Conservation (phyloP, 768 basidiomycete genomes). For the Lyophyllum shimeji region DNA sequence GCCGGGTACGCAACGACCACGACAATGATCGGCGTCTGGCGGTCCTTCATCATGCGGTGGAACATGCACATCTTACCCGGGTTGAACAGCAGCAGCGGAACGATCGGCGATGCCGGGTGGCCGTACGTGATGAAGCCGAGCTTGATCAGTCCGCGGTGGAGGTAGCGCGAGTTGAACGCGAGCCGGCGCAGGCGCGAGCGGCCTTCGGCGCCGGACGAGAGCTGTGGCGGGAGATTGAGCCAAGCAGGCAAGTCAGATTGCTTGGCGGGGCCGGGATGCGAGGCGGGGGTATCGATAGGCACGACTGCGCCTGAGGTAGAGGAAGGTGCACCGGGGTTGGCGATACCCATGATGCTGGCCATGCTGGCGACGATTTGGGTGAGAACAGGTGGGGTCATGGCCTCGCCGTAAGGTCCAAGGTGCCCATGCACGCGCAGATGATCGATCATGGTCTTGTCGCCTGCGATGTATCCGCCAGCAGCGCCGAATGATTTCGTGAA, state of each 20-base stretch:
- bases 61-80: constrained; percentile 94
- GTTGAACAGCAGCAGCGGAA: constrained; percentile 89
- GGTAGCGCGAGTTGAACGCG: constrained; percentile 94
- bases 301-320: constrained; percentile 23
- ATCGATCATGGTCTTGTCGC: constrained; percentile 77
- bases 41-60: constrained; percentile 82
- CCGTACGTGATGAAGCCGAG: constrained; percentile 98
- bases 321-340: constrained; percentile 31
- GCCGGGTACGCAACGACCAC: constrained; percentile 93
- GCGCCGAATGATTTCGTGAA: constrained; percentile 96
- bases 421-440: constrained; percentile 80
- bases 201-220: constrained; percentile 86
- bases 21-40: constrained; percentile 78
- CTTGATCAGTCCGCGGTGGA: constrained; percentile 80
- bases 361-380: constrained; percentile 91
- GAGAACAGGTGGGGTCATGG: constrained; percentile 88
- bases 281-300: constrained; percentile 34
- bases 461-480: constrained; percentile 93
- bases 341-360: constrained; percentile 94
- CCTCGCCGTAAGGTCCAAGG: constrained; percentile 83
- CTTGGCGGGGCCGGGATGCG: constrained; percentile 71
- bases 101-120: constrained; percentile 86
- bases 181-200: constrained; percentile 78
- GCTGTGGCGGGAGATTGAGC: constrained; percentile 69
- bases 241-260: constrained; percentile 67